phyloP scores from a whole-genome alignment of 2,329 filamentous ascomycete species.

The Cladosporium colombiae region DNA sequence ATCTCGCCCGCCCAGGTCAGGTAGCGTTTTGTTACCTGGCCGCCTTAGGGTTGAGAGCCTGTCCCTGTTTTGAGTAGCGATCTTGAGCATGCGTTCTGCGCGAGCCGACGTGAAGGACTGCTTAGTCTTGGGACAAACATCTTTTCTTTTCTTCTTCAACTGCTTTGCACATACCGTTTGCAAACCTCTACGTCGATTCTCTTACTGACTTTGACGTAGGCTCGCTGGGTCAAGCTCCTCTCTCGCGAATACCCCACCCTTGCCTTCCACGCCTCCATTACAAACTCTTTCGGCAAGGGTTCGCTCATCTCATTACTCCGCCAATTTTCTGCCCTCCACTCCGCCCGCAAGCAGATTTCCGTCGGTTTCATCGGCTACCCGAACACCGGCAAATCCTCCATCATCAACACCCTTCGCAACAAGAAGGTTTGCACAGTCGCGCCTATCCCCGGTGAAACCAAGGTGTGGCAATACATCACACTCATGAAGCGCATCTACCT shows the following conservation, averaged over 20 bases:
- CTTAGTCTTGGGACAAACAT: conserved; percentile 99
- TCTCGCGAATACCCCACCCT: conserved; percentile 92
- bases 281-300: conserved; percentile 95
- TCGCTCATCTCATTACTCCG: conserved; percentile 87
- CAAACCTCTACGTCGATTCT: conserved; percentile 3
- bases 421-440: conserved; percentile 94
- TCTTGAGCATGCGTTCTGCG: conserved; percentile 63
- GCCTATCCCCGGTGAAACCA: conserved; percentile 94
- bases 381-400: conserved; percentile 93
- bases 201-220: conserved; percentile 55
- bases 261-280: conserved; percentile 92
- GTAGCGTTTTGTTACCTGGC: conserved; percentile 82
- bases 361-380: conserved; percentile 88
- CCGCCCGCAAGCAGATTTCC: conserved; percentile 89
- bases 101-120: conserved; percentile 85
- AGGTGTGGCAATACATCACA: conserved; percentile 97
- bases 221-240: conserved; percentile 84
- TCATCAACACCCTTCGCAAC: conserved; percentile 93
- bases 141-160: conserved; percentile 26
- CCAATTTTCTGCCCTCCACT: conserved; percentile 88
- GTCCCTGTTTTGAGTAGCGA: conserved; percentile 99
- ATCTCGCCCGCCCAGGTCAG: conserved; percentile 67
- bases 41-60: conserved; percentile 68
- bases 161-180: background rate
- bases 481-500: conserved; percentile 93